A percentile compares a stretch with the other conserved stretches of the same genome.
Evolutionary conservation across 2,329 filamentous ascomycete genomes (phyloP).

Genomic region (Neophaeococcomyces mojaviensis): DNA sequence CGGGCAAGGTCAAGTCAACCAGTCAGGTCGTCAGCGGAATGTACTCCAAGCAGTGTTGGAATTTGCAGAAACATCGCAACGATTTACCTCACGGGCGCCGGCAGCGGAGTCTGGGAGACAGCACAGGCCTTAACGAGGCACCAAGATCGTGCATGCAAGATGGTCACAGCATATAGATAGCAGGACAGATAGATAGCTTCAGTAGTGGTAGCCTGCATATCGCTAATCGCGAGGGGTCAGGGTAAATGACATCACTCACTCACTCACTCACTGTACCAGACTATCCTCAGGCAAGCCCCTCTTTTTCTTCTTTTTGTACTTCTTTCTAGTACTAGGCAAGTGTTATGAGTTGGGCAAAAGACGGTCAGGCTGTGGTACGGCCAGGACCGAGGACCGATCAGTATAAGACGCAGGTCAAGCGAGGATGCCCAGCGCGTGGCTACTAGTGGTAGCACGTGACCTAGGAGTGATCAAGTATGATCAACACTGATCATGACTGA

Average conservation of each 20-base stretch:
- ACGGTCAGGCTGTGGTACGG: too few relatives aligned
- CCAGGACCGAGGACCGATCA: too few relatives aligned
- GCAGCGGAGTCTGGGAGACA: slow-evolving; percentile 4
- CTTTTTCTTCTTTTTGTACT: too few relatives aligned
- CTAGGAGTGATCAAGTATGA: too few relatives aligned
- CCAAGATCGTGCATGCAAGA: slow-evolving; percentile 11
- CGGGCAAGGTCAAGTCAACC: slow-evolving; percentile 12
- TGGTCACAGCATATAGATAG: not conserved
- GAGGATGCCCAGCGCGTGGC: too few relatives aligned
- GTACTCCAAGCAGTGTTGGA: slow-evolving; percentile 12
- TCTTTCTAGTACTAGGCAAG: too few relatives aligned
- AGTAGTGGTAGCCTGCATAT: slow-evolving; percentile 4
- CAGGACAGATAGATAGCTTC: not conserved
- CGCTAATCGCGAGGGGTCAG: slow-evolving; percentile 2
- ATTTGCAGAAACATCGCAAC: slow-evolving; percentile 14
- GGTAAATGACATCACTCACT: slow-evolving; percentile 3
- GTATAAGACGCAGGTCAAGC: too few relatives aligned
- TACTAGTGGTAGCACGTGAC: too few relatives aligned
- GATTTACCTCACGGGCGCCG: slow-evolving; percentile 13
- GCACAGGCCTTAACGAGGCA: slow-evolving; percentile 7
- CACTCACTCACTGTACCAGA: too few relatives aligned
- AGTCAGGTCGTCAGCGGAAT: slow-evolving; percentile 7
- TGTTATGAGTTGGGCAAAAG: too few relatives aligned
- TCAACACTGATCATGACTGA: too few relatives aligned
- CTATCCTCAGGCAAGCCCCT: too few relatives aligned